Evolutionary conservation across 768 basidiomycete species (phyloP).

Genomic region (Mycena haematopus): DNA sequence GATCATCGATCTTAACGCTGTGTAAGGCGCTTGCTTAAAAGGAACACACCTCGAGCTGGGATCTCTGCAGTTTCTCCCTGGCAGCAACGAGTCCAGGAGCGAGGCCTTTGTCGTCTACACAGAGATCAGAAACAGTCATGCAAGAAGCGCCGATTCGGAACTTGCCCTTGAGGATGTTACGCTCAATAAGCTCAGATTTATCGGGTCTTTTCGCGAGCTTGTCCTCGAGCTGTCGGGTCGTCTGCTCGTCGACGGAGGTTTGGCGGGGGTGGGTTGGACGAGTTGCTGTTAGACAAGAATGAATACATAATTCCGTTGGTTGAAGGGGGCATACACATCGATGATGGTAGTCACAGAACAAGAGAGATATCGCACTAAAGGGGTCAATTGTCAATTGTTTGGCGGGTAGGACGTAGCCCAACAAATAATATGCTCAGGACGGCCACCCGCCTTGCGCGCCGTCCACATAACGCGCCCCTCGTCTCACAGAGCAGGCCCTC

Average conservation of each 20-base stretch:
- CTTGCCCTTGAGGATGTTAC: slow-evolving; percentile 74
- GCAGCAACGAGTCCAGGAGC: slow-evolving; percentile 67
- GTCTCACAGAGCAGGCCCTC: slow-evolving; percentile 49
- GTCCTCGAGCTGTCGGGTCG: slow-evolving; percentile 55
- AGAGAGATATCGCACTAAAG: neutral
- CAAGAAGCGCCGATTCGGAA: neutral
- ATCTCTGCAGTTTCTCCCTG: slow-evolving; percentile 62
- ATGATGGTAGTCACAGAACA: slow-evolving; percentile 28
- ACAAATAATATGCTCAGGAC: slow-evolving; percentile 23
- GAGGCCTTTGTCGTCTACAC: slow-evolving; percentile 63
- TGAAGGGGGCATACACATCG: slow-evolving; percentile 20
- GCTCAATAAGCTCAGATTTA: slow-evolving; percentile 66
- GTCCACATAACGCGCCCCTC: slow-evolving; percentile 38
- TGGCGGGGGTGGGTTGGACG: slow-evolving; percentile 24
- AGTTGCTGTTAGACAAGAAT: slow-evolving; percentile 10
- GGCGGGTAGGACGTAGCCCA: neutral
- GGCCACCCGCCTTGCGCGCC: slow-evolving; percentile 37
- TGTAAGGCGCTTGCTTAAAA: slow-evolving; percentile 1
- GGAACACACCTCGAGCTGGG: slow-evolving; percentile 61
- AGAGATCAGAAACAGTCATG: slow-evolving; percentile 1
- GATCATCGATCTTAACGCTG: neutral
- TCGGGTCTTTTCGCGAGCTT: slow-evolving; percentile 59
- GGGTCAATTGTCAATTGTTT: slow-evolving; percentile 16
- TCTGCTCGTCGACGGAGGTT: slow-evolving; percentile 35
- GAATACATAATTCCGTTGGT: neutral